These are phyloP conservation scores for Baeospora myosura DNA, from an alignment of 1,284 basidiomycete genomes.

Conservation along the genomic window DNA sequence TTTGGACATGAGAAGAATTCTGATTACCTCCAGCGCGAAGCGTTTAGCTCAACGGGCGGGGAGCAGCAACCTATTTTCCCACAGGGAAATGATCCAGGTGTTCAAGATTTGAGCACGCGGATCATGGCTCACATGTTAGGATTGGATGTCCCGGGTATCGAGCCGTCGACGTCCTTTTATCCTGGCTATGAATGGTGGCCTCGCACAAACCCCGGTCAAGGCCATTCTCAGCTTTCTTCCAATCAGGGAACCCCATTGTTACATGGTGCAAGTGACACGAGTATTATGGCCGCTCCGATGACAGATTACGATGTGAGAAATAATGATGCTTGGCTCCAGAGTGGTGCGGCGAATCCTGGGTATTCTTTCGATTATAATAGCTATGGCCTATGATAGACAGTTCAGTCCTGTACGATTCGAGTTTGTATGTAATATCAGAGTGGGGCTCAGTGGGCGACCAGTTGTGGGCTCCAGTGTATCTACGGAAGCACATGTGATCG, in stretches of 20 bases:
- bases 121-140: conserved; percentile 70
- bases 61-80: conserved; percentile 7
- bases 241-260: background rate
- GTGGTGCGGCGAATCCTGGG: too few relatives aligned
- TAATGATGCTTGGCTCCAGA: too few relatives aligned
- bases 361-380: too few relatives aligned
- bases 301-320: too few relatives aligned
- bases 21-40: conserved; percentile 38
- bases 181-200: conserved; percentile 36
- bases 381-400: too few relatives aligned
- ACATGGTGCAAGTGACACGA: too few relatives aligned
- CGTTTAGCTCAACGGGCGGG: conserved; percentile 24
- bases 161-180: conserved; percentile 55
- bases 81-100: conserved; percentile 26
- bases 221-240: background rate
- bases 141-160: conserved; percentile 50
- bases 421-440: too few relatives aligned
- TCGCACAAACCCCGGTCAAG: background rate
- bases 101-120: conserved; percentile 50
- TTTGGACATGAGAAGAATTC: conserved; percentile 49
- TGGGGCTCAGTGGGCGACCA: too few relatives aligned
- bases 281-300: too few relatives aligned
- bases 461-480: too few relatives aligned
- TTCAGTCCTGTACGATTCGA: too few relatives aligned
- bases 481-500: too few relatives aligned